Percentiles rank a stretch among this genome's conserved stretches.
These are phyloP conservation scores for Didymellaceae sp. DNA, from an alignment of 2,329 filamentous ascomycete genomes.

Conservation along the genomic window DNA sequence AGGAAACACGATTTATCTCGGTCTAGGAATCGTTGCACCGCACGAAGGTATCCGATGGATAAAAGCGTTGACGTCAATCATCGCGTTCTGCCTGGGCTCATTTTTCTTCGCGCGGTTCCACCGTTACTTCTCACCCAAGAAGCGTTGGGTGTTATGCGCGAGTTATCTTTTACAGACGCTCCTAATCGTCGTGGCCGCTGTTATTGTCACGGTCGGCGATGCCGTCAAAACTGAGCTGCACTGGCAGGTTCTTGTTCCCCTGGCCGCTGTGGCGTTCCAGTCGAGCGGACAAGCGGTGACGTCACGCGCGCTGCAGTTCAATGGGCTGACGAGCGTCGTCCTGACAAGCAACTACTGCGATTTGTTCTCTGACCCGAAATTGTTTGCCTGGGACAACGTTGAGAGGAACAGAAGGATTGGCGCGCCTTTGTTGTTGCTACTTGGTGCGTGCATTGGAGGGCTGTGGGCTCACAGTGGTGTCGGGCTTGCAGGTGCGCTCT, in stretches of 20 bases:
- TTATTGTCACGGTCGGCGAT: constrained; percentile 53
- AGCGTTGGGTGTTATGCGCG: constrained; percentile 67
- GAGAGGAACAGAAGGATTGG: constrained; percentile 61
- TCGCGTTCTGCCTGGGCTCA: constrained; percentile 74
- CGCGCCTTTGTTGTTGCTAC: constrained; percentile 59
- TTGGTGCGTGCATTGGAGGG: constrained; percentile 63
- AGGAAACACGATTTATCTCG: constrained; percentile 79
- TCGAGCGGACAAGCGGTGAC: constrained; percentile 79
- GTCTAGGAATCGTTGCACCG: constrained; percentile 71
- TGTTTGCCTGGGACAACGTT: constrained; percentile 56
- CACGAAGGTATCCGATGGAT: constrained; percentile 65
- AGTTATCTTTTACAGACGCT: constrained; percentile 51
- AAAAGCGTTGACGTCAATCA: constrained; percentile 74
- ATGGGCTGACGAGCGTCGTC: constrained; percentile 77
- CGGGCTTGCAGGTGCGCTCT: constrained; percentile 60
- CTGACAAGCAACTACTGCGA: constrained; percentile 84
- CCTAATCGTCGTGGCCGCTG: constrained; percentile 51
- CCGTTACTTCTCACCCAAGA: constrained; percentile 65
- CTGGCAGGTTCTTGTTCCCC: constrained; percentile 65
- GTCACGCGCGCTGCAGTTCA: constrained; percentile 72
- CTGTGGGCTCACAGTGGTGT: constrained; percentile 60
- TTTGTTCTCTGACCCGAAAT: constrained; percentile 69
- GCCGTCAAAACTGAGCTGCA: constrained; percentile 51
- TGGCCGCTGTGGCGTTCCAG: constrained; percentile 76
- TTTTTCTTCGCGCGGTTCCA: constrained; percentile 75